Conservation (phyloP, 768 basidiomycete species). For the Leccinum variicolor region DNA sequence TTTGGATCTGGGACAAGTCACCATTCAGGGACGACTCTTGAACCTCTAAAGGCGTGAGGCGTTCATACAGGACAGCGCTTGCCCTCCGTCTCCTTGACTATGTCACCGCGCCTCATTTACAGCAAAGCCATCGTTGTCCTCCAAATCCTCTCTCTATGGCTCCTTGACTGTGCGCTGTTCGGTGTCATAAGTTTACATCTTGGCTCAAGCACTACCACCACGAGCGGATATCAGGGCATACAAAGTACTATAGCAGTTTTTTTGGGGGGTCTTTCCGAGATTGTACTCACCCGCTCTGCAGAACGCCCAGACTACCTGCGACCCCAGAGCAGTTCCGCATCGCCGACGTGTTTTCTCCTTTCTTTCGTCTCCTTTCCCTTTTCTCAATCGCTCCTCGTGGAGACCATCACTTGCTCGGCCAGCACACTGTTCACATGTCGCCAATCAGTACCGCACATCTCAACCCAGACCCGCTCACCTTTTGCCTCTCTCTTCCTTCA, state of each 20-base stretch:
- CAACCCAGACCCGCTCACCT: constrained; percentile 71
- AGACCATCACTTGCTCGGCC: constrained; percentile 70
- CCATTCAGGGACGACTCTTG: constrained; percentile 38
- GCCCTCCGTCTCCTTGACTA: constrained; percentile 80
- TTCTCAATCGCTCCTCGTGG: constrained; percentile 33
- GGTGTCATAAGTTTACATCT: constrained; percentile 64
- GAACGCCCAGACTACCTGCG: constrained; percentile 37
- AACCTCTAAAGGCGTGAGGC: constrained; percentile 78
- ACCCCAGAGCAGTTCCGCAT: constrained; percentile 47
- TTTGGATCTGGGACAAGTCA: no score
- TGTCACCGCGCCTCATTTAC: constrained; percentile 66
- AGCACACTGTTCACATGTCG: constrained; percentile 89
- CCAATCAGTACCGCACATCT: constrained; percentile 91
- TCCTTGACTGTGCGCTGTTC: constrained; percentile 68
- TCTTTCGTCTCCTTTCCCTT: constrained; percentile 46
- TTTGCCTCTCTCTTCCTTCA: constrained; percentile 61
- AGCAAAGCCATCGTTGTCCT: constrained; percentile 60
- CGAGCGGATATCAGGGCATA: constrained; percentile 18
- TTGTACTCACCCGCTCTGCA: constrained; percentile 15
- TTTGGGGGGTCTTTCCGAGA: background rate
- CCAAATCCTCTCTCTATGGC: constrained; percentile 58
- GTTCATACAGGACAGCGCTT: constrained; percentile 75
- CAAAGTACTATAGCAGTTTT: constrained; percentile 31
- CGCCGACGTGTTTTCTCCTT: constrained; percentile 39
- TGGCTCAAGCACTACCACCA: constrained; percentile 23